Conservation (phyloP, 1,284 basidiomycete genomes). For the Xerocomus minutiporus region DNA sequence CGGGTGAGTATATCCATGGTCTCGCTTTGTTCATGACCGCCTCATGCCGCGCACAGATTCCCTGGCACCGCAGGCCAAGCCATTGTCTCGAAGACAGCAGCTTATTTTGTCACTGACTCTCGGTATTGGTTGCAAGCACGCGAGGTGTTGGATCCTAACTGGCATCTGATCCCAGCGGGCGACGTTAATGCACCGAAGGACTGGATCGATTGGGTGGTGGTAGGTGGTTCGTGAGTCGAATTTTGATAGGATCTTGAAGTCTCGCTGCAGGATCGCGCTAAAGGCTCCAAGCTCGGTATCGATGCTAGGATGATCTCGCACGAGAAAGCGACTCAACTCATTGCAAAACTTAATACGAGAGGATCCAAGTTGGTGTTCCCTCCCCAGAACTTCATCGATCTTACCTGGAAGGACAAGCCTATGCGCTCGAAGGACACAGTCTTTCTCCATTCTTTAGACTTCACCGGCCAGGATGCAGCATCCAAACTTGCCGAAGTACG, state of each 20-base stretch:
- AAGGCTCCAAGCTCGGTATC: constrained; percentile 68
- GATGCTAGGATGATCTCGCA: constrained; percentile 87
- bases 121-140: constrained; percentile 87
- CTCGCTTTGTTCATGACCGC: not conserved
- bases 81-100: constrained; percentile 61
- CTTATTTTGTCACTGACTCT: constrained; percentile 81
- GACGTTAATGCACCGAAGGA: constrained; percentile 54
- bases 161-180: constrained; percentile 73
- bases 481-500: constrained; percentile 57
- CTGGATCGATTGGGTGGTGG: constrained; percentile 76
- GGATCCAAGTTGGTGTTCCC: constrained; percentile 65
- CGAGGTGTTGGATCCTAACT: constrained; percentile 72
- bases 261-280: constrained; percentile 44
- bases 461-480: constrained; percentile 61
- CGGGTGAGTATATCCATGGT: constrained; percentile 48
- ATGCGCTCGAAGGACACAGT: constrained; percentile 63
- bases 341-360: constrained; percentile 47
- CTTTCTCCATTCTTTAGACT: constrained; percentile 71
- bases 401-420: constrained; percentile 76
- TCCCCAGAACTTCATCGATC: constrained; percentile 82
- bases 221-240: constrained; percentile 33
- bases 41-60: constrained; percentile 50
- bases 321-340: constrained; percentile 61
- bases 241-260: constrained; percentile 5
- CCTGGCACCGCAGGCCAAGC: constrained; percentile 83